These are phyloP conservation scores for Plenodomus tracheiphilus DNA, from an alignment of 2,329 filamentous ascomycete species.

Conservation along the genomic window DNA sequence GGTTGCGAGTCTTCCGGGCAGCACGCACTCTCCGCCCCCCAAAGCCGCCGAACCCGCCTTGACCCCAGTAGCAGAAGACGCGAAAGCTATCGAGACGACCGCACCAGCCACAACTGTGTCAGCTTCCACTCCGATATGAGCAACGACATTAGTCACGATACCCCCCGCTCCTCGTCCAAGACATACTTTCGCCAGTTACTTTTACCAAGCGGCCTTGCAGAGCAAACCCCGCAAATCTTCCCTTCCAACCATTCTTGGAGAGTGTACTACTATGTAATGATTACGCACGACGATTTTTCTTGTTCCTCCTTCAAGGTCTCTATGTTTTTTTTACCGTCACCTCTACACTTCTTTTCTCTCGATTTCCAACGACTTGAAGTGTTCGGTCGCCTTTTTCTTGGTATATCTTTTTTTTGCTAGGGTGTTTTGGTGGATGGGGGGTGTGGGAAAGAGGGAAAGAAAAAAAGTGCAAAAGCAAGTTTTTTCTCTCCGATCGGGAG, in stretches of 20 bases:
- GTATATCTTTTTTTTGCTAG: not conserved
- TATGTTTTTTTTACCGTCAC: slow-evolving; percentile 6
- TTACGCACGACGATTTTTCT: slow-evolving; percentile 16
- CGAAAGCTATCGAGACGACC: slow-evolving; percentile 16
- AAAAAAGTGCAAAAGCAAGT: slow-evolving; percentile 3
- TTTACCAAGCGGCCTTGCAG: slow-evolving; percentile 14
- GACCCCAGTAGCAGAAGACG: slow-evolving; percentile 27
- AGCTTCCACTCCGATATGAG: slow-evolving; percentile 28
- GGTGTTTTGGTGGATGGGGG: no score
- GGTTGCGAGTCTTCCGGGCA: slow-evolving; percentile 31
- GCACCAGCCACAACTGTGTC: slow-evolving; percentile 12
- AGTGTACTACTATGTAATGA: slow-evolving; percentile 44
- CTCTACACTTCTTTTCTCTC: slow-evolving; percentile 10
- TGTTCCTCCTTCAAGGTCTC: slow-evolving; percentile 3
- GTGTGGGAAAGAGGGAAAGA: slow-evolving; percentile 1
- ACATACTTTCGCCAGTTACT: not conserved
- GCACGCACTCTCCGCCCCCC: slow-evolving; percentile 30
- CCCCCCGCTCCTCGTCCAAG: slow-evolving; percentile 25
- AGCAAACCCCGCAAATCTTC: slow-evolving; percentile 20
- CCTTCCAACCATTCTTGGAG: slow-evolving; percentile 19
- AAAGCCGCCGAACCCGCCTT: slow-evolving; percentile 31
- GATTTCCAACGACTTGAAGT: slow-evolving; percentile 16
- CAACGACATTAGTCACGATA: slow-evolving; percentile 27
- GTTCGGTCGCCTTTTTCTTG: slow-evolving; percentile 12
- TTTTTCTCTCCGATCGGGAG: not conserved